Evolutionary conservation across 352 stramenopile genomes (phyloP), one percentile per base, ranked within the genome.

Genomic region (Globisporangium rhizosaccharum): DNA sequence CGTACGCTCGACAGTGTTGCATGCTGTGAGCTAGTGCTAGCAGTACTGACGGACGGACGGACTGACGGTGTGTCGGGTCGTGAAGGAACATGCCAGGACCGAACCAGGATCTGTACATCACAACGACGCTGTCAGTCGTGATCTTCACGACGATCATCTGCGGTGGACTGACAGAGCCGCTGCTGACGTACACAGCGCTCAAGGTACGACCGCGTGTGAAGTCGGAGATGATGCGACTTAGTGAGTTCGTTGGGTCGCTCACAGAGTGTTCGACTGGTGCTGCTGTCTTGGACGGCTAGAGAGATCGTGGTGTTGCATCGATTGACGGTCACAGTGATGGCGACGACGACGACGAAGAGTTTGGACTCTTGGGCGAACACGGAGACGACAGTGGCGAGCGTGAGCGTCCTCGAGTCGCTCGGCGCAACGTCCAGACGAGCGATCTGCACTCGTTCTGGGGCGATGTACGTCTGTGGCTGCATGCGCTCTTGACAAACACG

Each of bases 121-220:
- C 80, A 15, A 90, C 80, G 7, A 90, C 80, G 28, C 67, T 90
- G 0, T 83, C 75, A 30, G 80, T 99, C 42, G 96, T 97, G 20
- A 96, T 99, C 47, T 97, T 98, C 68, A 99, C 96, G 3, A 98
- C 96, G 2, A 79, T 99, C 48, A 93, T 98, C 49, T 98, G 92
- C 68, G 96, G 95, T 45, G 92, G 90, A 5, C 63, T 97, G 52
- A 97, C 90, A 0, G 90, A 96, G 63, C 87, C 90, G 8, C 63
- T 97, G 39, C 76, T 99, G 10, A 90, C 82, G 20, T 85, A 88
- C 52, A 90, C 77, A 0, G 58, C 82, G 56, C 68, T 90, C 37
- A 90, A 88, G 70, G 75, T 84, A 57, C n/a, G 47, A n/a, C 18
- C 25, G 9, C 25, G 26, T 14, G 49, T 54, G 17, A 61, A 2